These are phyloP conservation scores for Solioccasus polychromus DNA, from an alignment of 768 basidiomycete genomes.

Conservation along the genomic window DNA sequence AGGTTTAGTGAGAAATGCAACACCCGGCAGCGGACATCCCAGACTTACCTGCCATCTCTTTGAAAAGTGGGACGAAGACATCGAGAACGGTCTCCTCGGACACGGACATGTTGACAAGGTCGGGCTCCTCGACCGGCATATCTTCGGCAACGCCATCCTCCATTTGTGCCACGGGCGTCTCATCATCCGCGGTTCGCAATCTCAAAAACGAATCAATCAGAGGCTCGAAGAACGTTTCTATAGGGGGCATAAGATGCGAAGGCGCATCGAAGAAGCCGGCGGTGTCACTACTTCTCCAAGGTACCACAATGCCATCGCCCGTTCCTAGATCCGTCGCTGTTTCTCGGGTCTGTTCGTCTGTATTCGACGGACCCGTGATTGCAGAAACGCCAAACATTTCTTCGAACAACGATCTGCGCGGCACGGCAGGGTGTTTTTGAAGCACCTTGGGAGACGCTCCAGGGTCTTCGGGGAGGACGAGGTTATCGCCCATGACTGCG, in stretches of 20 bases:
- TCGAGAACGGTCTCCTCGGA: constrained; percentile 58
- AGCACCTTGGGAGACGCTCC: constrained; percentile 41
- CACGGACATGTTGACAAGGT: constrained; percentile 24
- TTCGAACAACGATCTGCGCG: constrained; percentile 69
- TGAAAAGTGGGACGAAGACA: constrained; percentile 64
- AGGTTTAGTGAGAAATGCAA: constrained; percentile 6
- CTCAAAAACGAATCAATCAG: constrained; percentile 50
- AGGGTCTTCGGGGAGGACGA: constrained; percentile 40
- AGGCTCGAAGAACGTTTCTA: constrained; percentile 68
- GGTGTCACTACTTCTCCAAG: constrained; percentile 42
- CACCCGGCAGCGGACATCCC: background rate
- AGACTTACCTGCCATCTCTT: constrained; percentile 41
- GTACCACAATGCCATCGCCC: constrained; percentile 17
- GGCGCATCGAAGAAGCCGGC: constrained; percentile 61
- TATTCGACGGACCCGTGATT: constrained; percentile 38
- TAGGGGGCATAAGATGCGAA: constrained; percentile 73
- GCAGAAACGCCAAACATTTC: constrained; percentile 88
- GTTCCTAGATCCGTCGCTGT: constrained; percentile 11
- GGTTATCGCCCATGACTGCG: constrained; percentile 64
- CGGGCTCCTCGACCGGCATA: constrained; percentile 37
- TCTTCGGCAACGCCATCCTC: constrained; percentile 33
- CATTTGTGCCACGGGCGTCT: constrained; percentile 5
- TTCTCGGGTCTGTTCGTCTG: constrained; percentile 18
- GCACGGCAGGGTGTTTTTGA: constrained; percentile 28
- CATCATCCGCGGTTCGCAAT: constrained; percentile 24